These are phyloP conservation scores for Cryoendolithus antarcticus DNA, from an alignment of 2,329 filamentous ascomycete species.

Conservation along the genomic window DNA sequence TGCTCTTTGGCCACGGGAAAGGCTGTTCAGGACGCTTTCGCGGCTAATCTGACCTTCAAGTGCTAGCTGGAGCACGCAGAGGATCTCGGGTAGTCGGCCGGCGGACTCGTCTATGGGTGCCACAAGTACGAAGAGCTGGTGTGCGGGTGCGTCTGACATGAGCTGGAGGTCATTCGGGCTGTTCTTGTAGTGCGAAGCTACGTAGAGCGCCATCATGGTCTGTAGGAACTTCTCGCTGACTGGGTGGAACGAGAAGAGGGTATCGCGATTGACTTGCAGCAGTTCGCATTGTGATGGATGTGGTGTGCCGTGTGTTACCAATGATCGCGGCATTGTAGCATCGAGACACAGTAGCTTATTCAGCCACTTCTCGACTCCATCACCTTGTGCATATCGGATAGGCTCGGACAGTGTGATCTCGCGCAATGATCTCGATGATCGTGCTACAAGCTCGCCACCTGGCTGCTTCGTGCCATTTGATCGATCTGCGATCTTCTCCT, in stretches of 20 bases:
- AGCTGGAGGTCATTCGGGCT: slow-evolving; percentile 95
- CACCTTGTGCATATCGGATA: slow-evolving; percentile 84
- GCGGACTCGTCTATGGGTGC: slow-evolving; percentile 69
- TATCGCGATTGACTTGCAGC: slow-evolving; percentile 89
- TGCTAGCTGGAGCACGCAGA: slow-evolving; percentile 89
- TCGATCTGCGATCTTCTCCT: slow-evolving; percentile 61
- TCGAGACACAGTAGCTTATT: slow-evolving; percentile 90
- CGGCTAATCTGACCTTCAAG: slow-evolving; percentile 91
- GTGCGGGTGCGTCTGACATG: slow-evolving; percentile 94
- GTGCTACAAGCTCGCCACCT: slow-evolving; percentile 43
- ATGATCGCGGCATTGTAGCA: slow-evolving; percentile 69
- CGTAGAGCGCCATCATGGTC: slow-evolving; percentile 95
- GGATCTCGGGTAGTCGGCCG: slow-evolving; percentile 73
- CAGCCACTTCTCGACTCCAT: slow-evolving; percentile 90
- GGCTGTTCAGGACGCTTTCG: slow-evolving; percentile 78
- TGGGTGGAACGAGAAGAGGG: slow-evolving; percentile 93
- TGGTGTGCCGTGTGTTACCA: slow-evolving; percentile 68
- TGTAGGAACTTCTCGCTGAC: slow-evolving; percentile 95
- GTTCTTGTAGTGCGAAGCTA: slow-evolving; percentile 97
- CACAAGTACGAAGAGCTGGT: slow-evolving; percentile 89
- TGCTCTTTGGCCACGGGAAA: slow-evolving; percentile 79
- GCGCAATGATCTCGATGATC: slow-evolving; percentile 65
- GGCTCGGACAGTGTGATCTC: slow-evolving; percentile 91
- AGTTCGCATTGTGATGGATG: slow-evolving; percentile 87
- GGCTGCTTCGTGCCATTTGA: slow-evolving; percentile 63